Conservation (phyloP, 345 rosid genomes). For the Laguncularia racemosa region DNA sequence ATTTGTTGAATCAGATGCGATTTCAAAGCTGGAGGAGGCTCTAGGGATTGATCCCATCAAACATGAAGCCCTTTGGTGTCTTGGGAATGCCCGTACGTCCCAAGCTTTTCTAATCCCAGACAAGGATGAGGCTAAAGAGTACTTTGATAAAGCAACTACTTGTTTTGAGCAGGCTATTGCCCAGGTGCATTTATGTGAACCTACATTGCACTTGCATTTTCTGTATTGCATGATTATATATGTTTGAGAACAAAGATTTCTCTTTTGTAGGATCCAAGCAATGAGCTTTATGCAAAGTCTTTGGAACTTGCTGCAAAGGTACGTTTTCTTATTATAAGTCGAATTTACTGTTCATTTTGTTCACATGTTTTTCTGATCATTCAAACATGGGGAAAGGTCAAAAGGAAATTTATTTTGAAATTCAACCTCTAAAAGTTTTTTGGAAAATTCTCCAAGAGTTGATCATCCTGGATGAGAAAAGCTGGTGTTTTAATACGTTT, state of each 20-base stretch:
- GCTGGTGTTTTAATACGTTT: too few relatives aligned
- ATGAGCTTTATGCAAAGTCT: constrained; percentile 64
- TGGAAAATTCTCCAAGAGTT: too few relatives aligned
- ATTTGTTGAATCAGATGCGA: constrained; percentile 40
- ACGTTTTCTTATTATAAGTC: neutral
- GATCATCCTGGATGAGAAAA: too few relatives aligned
- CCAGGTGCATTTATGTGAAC: constrained; percentile 32
- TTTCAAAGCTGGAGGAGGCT: constrained; percentile 86
- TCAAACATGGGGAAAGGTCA: too few relatives aligned
- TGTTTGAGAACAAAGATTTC: constrained; percentile 1
- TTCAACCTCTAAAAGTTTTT: too few relatives aligned
- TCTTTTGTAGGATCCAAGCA: constrained; percentile 60
- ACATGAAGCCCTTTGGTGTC: constrained; percentile 72
- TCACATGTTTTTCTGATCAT: too few relatives aligned
- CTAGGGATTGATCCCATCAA: constrained; percentile 47
- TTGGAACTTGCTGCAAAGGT: constrained; percentile 73
- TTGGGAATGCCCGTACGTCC: constrained; percentile 83
- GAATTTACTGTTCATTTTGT: too few relatives aligned
- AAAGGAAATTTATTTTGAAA: too few relatives aligned
- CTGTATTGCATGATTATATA: neutral
- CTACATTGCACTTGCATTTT: neutral
- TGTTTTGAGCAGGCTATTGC: constrained; percentile 71
- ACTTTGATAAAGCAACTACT: constrained; percentile 54
- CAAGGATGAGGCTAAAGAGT: constrained; percentile 48
- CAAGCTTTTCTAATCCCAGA: constrained; percentile 69